A percentile compares a stretch with the other conserved stretches of the same genome.
Conservation (phyloP, 768 basidiomycete species). For the Tremella mesenterica region DNA sequence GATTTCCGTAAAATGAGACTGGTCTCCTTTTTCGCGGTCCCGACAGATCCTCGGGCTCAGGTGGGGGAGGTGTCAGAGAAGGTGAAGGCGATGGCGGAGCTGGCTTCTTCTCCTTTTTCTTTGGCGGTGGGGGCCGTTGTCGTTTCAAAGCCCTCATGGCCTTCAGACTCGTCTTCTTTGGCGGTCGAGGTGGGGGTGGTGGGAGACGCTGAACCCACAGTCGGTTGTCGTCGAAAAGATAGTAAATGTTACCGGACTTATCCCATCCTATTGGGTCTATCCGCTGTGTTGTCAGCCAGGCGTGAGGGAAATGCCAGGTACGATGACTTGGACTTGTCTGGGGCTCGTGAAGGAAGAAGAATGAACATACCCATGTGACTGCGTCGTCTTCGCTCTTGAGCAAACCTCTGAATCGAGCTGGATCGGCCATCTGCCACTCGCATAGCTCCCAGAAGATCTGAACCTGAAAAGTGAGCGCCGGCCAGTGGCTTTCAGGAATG, state of each 20-base stretch:
- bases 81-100: conserved; percentile 4
- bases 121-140: conserved; percentile 9
- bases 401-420: conserved; percentile 38
- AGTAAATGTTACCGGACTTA: conserved; percentile 42
- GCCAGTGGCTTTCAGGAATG: neutral
- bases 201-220: conserved; percentile 40
- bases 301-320: too few relatives aligned
- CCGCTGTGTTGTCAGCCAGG: conserved; percentile 27
- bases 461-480: conserved; percentile 21
- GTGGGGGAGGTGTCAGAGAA: conserved; percentile 14
- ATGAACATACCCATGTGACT: conserved; percentile 28
- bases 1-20: conserved; percentile 34
- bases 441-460: conserved; percentile 41
- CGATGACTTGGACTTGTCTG: too few relatives aligned
- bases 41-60: conserved; percentile 11
- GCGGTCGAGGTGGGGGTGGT: conserved; percentile 32
- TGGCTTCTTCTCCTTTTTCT: conserved; percentile 18
- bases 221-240: conserved; percentile 44
- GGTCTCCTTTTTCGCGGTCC: conserved; percentile 23
- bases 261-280: conserved; percentile 46
- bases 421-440: conserved; percentile 45
- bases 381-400: conserved; percentile 41
- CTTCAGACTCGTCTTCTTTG: conserved; percentile 30
- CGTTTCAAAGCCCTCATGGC: conserved; percentile 26
- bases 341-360: neutral